Evolutionary conservation across 108 stramenopile species (phyloP).

Genomic region (Cyclotella sp.): DNA sequence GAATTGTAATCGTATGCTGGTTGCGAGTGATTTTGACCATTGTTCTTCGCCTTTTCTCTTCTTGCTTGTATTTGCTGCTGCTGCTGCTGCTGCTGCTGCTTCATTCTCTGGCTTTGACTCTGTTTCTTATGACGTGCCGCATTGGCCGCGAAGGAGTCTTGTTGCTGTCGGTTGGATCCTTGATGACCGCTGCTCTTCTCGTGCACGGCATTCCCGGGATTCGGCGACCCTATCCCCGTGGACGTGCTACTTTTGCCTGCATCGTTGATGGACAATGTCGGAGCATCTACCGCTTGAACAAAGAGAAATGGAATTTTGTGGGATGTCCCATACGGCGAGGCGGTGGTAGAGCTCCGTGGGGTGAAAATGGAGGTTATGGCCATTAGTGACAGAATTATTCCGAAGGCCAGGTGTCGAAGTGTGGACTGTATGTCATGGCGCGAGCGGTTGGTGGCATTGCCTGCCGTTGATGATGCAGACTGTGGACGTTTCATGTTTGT

Average conservation of each 20-base stretch:
- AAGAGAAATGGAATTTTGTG: background rate
- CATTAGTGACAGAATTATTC: background rate
- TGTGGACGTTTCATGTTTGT: too few relatives aligned
- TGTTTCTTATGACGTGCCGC: slow-evolving; percentile 6
- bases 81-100: slow-evolving; percentile 6
- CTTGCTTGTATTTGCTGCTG: background rate
- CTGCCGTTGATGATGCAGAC: too few relatives aligned
- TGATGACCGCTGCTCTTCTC: background rate
- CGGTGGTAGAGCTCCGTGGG: too few relatives aligned
- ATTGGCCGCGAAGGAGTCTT: background rate
- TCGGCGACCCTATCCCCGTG: slow-evolving; percentile 6
- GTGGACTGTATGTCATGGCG: too few relatives aligned
- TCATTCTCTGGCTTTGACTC: slow-evolving; percentile 16
- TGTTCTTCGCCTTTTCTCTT: background rate
- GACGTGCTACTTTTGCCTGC: background rate
- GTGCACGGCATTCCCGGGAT: slow-evolving; percentile 4
- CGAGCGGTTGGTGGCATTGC: too few relatives aligned
- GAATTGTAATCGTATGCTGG: slow-evolving; percentile 20
- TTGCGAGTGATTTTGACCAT: too few relatives aligned
- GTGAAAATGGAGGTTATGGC: background rate
- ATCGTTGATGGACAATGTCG: background rate
- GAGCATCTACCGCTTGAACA: background rate
- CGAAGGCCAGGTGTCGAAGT: too few relatives aligned
- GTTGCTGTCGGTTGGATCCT: background rate
- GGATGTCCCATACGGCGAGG: background rate